phyloP scores from a whole-genome alignment of 1,139 yeast genomes.

The Nematodospora anomalae region DNA sequence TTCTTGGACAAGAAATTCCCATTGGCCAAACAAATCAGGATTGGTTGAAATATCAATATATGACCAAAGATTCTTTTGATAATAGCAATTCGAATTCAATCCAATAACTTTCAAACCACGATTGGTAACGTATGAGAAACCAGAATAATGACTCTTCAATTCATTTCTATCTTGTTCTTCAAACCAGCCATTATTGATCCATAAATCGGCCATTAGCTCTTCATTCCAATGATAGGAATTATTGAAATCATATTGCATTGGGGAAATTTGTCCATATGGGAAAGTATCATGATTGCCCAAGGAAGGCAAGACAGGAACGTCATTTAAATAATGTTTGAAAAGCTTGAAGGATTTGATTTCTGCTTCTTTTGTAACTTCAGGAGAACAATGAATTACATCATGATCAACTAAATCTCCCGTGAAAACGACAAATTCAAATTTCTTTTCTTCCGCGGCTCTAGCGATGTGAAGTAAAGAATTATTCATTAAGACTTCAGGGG shows the following conservation, averaged over 20 bases:
- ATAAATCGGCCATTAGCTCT: conserved; percentile 49
- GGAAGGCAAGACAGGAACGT: conserved; percentile 61
- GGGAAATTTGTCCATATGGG: conserved; percentile 72
- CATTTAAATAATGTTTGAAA: conserved; percentile 53
- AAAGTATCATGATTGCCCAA: conserved; percentile 74
- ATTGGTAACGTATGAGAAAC: conserved; percentile 56
- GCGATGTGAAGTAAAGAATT: conserved; percentile 51
- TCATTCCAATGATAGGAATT: conserved; percentile 56
- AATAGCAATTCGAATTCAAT: conserved; percentile 66
- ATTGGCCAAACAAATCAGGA: conserved; percentile 64
- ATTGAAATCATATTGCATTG: conserved; percentile 34
- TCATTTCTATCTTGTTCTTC: conserved; percentile 21
- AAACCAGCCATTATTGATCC: conserved; percentile 47
- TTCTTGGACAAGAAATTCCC: conserved; percentile 62
- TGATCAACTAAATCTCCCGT: conserved; percentile 74
- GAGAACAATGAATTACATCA: conserved; percentile 46
- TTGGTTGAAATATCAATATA: conserved; percentile 53
- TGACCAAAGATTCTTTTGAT: conserved; percentile 61
- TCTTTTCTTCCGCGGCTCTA: conserved; percentile 29
- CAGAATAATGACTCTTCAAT: conserved; percentile 52
- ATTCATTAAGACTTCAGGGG: conserved; percentile 60
- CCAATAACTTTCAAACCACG: conserved; percentile 63
- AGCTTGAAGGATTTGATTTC: conserved; percentile 53
- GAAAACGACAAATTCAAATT: conserved; percentile 61
- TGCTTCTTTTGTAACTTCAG: conserved; percentile 51